Percentiles rank a stretch among this genome's conserved stretches.
These are phyloP conservation scores for Athelia sp. DNA, from an alignment of 1,284 basidiomycete species.

Conservation along the genomic window DNA sequence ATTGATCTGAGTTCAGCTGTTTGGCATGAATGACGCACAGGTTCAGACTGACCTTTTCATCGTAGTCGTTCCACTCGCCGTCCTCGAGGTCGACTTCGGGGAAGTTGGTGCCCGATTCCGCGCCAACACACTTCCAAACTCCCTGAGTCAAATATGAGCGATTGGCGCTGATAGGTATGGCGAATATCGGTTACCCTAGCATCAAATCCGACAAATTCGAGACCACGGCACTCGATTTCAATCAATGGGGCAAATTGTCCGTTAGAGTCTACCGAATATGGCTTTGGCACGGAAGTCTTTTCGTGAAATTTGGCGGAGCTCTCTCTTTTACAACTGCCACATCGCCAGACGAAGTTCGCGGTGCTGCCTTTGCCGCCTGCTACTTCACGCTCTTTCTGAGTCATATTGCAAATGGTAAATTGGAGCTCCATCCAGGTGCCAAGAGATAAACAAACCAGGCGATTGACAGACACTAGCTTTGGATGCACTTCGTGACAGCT, in stretches of 20 bases:
- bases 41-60: slow-evolving; percentile 57
- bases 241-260: slow-evolving; percentile 58
- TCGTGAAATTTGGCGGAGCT: slow-evolving; percentile 73
- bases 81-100: slow-evolving; percentile 58
- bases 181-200: slow-evolving; percentile 37
- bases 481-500: slow-evolving; percentile 72
- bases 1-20: slow-evolving; percentile 1
- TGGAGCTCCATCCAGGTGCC: no score
- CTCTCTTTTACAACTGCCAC: slow-evolving; percentile 71
- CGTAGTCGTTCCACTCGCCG: slow-evolving; percentile 77
- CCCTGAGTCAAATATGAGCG: slow-evolving; percentile 39
- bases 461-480: slow-evolving; percentile 66
- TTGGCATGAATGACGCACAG: background rate
- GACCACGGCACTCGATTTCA: slow-evolving; percentile 69
- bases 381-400: slow-evolving; percentile 61
- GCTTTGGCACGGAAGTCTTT: slow-evolving; percentile 34
- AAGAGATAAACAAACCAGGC: slow-evolving; percentile 37
- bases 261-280: slow-evolving; percentile 55
- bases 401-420: slow-evolving; percentile 5
- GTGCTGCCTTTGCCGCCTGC: slow-evolving; percentile 58
- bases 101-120: slow-evolving; percentile 47
- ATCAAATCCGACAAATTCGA: slow-evolving; percentile 72
- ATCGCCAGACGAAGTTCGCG: slow-evolving; percentile 78
- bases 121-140: slow-evolving; percentile 65
- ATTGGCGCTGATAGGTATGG: background rate